Percentiles rank a stretch among this genome's conserved stretches.
These are phyloP conservation scores for Aaosphaeria arxii DNA, from an alignment of 2,329 filamentous ascomycete genomes.

Conservation along the genomic window DNA sequence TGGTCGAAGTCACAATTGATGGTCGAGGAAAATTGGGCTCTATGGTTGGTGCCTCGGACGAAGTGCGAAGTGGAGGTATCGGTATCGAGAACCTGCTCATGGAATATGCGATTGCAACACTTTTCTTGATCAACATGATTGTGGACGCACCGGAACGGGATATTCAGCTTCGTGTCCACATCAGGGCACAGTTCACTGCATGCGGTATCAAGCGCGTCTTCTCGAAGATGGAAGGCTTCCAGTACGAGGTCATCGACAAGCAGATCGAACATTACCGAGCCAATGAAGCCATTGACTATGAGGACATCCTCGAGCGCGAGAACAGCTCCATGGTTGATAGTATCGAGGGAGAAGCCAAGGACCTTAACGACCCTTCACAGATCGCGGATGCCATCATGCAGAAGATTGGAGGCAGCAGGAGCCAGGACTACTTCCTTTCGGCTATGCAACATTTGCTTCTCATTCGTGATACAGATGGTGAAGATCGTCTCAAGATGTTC, in stretches of 20 bases:
- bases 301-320: constrained; percentile 91
- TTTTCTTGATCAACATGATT: constrained; percentile 95
- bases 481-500: constrained; percentile 92
- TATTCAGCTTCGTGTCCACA: constrained; percentile 86
- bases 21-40: constrained; percentile 98
- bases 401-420: constrained; percentile 76
- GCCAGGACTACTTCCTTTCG: constrained; percentile 94
- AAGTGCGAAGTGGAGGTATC: constrained; percentile 91
- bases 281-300: constrained; percentile 97
- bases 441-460: constrained; percentile 92
- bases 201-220: constrained; percentile 93
- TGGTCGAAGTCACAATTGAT: constrained; percentile 95
- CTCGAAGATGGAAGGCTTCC: constrained; percentile 96
- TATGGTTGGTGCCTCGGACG: constrained; percentile 92
- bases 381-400: constrained; percentile 92
- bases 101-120: constrained; percentile 95
- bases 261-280: constrained; percentile 90
- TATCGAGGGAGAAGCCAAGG: constrained; percentile 80
- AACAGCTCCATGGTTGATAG: constrained; percentile 87
- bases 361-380: constrained; percentile 87
- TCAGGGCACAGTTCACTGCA: constrained; percentile 91
- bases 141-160: constrained; percentile 88
- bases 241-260: constrained; percentile 98
- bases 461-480: constrained; percentile 85
- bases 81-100: constrained; percentile 98